Evolutionary conservation across 2,329 filamentous ascomycete species (phyloP).

Genomic region (Apiospora marii): DNA sequence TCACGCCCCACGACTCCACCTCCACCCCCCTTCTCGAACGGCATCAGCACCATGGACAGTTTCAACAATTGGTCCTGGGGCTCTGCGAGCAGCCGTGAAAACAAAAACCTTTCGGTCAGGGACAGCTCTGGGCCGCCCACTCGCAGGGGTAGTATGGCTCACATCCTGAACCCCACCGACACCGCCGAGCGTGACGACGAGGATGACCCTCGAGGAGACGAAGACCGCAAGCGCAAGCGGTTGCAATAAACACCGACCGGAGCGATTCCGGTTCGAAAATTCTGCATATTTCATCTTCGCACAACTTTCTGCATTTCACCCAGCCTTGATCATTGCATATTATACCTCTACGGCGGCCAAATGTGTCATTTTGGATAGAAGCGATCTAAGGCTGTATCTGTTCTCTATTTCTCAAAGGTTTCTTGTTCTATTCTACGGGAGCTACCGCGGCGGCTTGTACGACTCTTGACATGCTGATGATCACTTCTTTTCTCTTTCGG

Average conservation of each 20-base stretch:
- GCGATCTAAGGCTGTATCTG: slow-evolving; percentile 13
- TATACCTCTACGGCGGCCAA: slow-evolving; percentile 23
- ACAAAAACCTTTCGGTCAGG: slow-evolving; percentile 58
- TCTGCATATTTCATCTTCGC: neutral
- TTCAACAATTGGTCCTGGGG: slow-evolving; percentile 62
- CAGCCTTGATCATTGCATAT: slow-evolving; percentile 23
- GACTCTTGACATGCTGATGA: slow-evolving; percentile 18
- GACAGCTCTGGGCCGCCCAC: slow-evolving; percentile 66
- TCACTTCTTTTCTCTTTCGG: slow-evolving; percentile 14
- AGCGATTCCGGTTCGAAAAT: neutral
- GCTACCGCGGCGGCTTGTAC: slow-evolving; percentile 14
- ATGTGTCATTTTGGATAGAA: slow-evolving; percentile 21
- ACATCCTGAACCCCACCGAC: slow-evolving; percentile 68
- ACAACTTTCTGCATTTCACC: neutral
- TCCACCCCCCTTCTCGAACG: slow-evolving; percentile 58
- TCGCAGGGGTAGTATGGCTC: slow-evolving; percentile 67
- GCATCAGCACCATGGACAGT: slow-evolving; percentile 57
- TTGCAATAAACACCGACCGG: slow-evolving; percentile 49
- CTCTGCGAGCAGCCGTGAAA: slow-evolving; percentile 53
- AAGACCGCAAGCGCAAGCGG: slow-evolving; percentile 69
- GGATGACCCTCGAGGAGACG: slow-evolving; percentile 62
- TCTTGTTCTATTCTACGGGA: neutral
- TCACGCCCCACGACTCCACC: slow-evolving; percentile 63
- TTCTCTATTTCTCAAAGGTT: slow-evolving; percentile 2
- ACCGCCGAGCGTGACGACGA: slow-evolving; percentile 64